Conservation (phyloP, 2,329 filamentous ascomycete species). For the Trichoderma sp. region DNA sequence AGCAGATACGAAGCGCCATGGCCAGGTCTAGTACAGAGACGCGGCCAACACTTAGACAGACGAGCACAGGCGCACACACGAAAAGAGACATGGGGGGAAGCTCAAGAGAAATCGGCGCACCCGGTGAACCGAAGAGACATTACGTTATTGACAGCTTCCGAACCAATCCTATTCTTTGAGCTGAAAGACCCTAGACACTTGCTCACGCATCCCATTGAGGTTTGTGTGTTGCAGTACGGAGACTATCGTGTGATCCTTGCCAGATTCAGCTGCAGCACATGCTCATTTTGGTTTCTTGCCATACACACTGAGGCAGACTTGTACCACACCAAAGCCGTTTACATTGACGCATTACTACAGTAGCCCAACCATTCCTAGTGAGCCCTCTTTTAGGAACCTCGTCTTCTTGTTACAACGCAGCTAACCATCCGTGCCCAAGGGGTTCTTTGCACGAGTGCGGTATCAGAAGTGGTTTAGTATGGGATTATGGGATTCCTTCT, state of each 20-base stretch:
- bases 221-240: background rate
- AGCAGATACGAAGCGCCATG: background rate
- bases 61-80: background rate
- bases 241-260: background rate
- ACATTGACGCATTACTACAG: background rate
- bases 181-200: background rate
- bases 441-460: background rate
- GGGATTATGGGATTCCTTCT: background rate
- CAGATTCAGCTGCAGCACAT: slow-evolving; percentile 6
- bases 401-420: background rate
- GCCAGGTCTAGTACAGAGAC: background rate
- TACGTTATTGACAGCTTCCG: background rate
- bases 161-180: background rate
- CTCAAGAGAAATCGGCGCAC: background rate
- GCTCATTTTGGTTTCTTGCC: background rate
- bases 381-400: background rate
- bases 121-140: background rate
- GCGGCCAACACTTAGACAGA: background rate
- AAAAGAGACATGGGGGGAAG: background rate
- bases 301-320: background rate
- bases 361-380: background rate
- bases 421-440: background rate
- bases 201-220: background rate
- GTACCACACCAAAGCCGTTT: background rate
- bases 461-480: background rate